Base-by-base conservation (phyloP, 768 basidiomycete genomes). In the Guyanaporus albipodus region DNA sequence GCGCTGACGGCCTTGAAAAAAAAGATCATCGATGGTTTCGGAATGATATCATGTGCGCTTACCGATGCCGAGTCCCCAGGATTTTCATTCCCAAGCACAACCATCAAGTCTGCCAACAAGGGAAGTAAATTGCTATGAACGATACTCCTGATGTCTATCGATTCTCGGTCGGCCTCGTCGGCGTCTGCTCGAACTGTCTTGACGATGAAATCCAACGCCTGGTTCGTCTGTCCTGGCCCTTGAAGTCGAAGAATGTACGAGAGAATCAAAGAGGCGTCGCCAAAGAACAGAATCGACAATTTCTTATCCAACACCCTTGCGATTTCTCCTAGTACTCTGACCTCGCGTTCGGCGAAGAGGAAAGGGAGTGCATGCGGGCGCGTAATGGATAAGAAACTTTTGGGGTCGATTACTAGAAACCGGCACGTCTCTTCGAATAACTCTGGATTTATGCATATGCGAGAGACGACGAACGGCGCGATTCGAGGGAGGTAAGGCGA, bases 51-150 rank as follows among this genome's bases (percentile, higher is more conserved):
- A 46, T 21, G n/a, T 1, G 42, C 8, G 15, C 75, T 50, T 58
- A 83, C 84, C 56, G 68, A 63, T 26, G 72, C 64, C 4, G 71
- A 71, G 6, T 71, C 66, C 4, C 63, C 66, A 0, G 62, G 58
- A 40, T 82, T 75, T 42, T 83, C 78, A 53, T 92, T 80, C 3
- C 92, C 94, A 59, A 96, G 70, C 10, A 77, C 76, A 28, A 91
- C 74, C 17, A 92, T 83, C 19, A 98, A 69, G 49, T 85, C 80
- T 6, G 83, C 80, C 11, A 95, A 71, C 22, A 95, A 69, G 4
- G 82, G 75, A 2, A 89, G 76, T 24, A 85, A 67, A 49, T 79
- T 84, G 49, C 82, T 83, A 38, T 78, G 79, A 35, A 93, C 75
- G 57, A 87, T 66, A 42, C 71, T 74, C 40, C 69, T 69, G 10